Evolutionary conservation across 1,139 yeast species (phyloP), one percentile per base, ranked within the genome.

Genomic region (Komagataea norvegica): DNA sequence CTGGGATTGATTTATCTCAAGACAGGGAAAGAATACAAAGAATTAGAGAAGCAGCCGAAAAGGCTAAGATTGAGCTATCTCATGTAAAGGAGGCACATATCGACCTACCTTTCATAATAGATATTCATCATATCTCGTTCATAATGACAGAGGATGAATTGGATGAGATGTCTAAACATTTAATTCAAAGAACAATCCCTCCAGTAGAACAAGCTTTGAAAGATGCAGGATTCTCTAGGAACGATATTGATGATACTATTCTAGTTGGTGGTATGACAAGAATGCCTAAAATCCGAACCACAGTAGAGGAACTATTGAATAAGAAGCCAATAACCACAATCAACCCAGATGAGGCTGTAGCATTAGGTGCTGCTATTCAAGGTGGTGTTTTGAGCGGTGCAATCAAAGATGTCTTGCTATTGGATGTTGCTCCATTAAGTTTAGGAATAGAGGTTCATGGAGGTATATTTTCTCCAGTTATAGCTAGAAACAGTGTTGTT

Each of bases 181-280:
- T 83, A 44, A 79, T 83, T 38, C 64, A 77, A 16, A 68, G 70
- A 45, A 82, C 91, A 0, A 66, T 80, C 3, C 74, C 67, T 13
- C 87, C 88, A 0, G 80, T 82, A 6, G 75, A 73, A 47, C 74
- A 70, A 51, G 86, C 89, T 29, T 58, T 83, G 28, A 69, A 74
- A 44, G 93, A 83, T 60, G 86, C 91, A 0, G 84, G 77, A 26
- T 60, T 83, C 44, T 74, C 69, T 30, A 63, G 72, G 5, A 65
- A 66, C 19, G 88, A 82, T 42, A 69, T 83, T 26, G 86, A 82
- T 57, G 87, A 82, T 50, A 74, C 83, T 11, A 71, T 83, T 31
- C 58, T 83, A 33, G 93, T 83, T 20, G 93, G 93, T 22, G 93
- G 93, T 29, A 83, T 83, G 93, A 82, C 93, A 1, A 64, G 91